Conservation (phyloP, 495 filamentous ascomycete species). For the Cudoniella acicularis region DNA sequence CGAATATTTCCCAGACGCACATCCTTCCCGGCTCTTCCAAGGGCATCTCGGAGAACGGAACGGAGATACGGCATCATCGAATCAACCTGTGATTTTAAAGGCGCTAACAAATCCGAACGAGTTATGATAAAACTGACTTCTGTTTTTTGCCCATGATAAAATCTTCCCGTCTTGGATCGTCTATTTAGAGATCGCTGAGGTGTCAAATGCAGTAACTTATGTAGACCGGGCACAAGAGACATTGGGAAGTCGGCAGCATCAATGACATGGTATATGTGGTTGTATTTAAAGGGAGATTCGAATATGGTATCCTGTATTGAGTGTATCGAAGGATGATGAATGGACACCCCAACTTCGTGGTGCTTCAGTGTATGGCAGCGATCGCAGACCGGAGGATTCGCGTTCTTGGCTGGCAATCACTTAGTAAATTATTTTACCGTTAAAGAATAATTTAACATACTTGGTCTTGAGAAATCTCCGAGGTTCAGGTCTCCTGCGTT, state of each 20-base stretch:
- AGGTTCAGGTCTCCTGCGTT: constrained; percentile 16
- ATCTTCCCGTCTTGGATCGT: constrained; percentile 60
- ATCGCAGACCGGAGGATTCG: constrained; percentile 61
- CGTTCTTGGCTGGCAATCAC: constrained; percentile 2
- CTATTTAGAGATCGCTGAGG: constrained; percentile 74
- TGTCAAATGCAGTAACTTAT: constrained; percentile 50
- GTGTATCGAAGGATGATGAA: constrained; percentile 71
- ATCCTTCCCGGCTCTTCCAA: constrained; percentile 57
- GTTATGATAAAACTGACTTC: constrained; percentile 89
- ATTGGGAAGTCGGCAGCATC: constrained; percentile 97
- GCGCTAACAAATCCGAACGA: constrained; percentile 78
- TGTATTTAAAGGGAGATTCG: constrained; percentile 79
- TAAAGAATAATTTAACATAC: constrained; percentile 3
- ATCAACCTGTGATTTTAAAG: constrained; percentile 75
- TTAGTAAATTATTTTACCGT: neutral
- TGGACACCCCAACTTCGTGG: constrained; percentile 63
- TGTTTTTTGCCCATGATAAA: constrained; percentile 52
- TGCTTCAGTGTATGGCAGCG: constrained; percentile 81
- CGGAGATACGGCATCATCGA: constrained; percentile 76
- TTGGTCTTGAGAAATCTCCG: constrained; percentile 1
- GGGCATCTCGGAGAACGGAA: constrained; percentile 64
- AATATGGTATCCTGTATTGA: constrained; percentile 77
- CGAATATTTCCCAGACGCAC: constrained; percentile 76
- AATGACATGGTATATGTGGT: constrained; percentile 95
- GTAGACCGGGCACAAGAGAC: constrained; percentile 67